phyloP scores from a whole-genome alignment of 1,284 basidiomycete species.

The Puccinia brachypodii region DNA sequence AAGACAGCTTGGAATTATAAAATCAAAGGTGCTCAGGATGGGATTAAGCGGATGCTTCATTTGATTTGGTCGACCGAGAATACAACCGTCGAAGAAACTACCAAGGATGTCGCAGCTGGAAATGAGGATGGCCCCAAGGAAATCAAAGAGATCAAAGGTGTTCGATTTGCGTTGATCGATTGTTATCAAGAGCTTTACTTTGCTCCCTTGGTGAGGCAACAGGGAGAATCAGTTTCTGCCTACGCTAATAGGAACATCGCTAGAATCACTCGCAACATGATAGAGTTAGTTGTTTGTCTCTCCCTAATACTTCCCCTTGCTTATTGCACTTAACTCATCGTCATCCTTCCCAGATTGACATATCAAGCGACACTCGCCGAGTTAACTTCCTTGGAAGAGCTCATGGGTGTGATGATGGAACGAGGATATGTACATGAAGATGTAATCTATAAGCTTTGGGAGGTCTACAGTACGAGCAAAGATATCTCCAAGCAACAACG shows the following conservation, averaged over 20 bases:
- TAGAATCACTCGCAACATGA: conserved; percentile 97
- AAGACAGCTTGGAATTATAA: conserved; percentile 78
- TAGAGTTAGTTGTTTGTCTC: conserved; percentile 65
- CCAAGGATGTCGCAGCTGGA: conserved; percentile 24
- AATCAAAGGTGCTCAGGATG: conserved; percentile 63
- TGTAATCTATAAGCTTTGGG: conserved; percentile 88
- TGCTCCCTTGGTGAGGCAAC: conserved; percentile 61
- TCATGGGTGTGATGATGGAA: conserved; percentile 91
- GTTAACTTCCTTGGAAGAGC: conserved; percentile 90
- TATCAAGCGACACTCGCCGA: conserved; percentile 91
- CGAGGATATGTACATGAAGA: conserved; percentile 76
- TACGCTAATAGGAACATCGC: conserved; percentile 79
- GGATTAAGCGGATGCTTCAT: conserved; percentile 85
- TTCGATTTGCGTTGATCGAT: conserved; percentile 82
- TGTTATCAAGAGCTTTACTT: conserved; percentile 89
- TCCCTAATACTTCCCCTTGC: not conserved
- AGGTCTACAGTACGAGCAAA: conserved; percentile 76
- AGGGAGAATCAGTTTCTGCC: conserved; percentile 59
- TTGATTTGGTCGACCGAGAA: conserved; percentile 98
- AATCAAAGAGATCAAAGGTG: conserved; percentile 82
- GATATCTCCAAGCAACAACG: conserved; percentile 77
- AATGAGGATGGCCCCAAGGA: conserved; percentile 53
- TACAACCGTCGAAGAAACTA: conserved; percentile 69
- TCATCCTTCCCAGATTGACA: conserved; percentile 60
- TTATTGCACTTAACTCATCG: not conserved